phyloP scores from a whole-genome alignment of 2,329 filamentous ascomycete species.

The Pseudovirgaria hyperparasitica region DNA sequence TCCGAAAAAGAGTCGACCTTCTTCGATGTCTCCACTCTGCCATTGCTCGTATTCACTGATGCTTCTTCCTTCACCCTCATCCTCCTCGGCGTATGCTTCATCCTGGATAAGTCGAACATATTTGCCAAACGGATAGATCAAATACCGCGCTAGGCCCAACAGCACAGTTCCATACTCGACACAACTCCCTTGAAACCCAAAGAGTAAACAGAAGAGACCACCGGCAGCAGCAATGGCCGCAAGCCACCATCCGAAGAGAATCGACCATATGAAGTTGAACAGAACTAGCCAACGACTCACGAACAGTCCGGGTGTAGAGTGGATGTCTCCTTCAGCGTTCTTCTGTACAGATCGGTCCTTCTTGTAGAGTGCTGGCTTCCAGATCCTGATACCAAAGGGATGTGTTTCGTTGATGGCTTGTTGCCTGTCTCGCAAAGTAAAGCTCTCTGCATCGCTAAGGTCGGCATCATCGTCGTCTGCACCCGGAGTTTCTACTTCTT shows the following conservation, averaged over 20 bases:
- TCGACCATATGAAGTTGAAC: slow-evolving; percentile 83
- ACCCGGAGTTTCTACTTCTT: slow-evolving; percentile 33
- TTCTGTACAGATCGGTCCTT: slow-evolving; percentile 94
- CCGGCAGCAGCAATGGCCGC: slow-evolving; percentile 61
- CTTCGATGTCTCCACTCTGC: slow-evolving; percentile 94
- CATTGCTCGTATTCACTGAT: slow-evolving; percentile 99
- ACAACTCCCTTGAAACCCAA: slow-evolving; percentile 65
- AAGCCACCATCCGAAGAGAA: slow-evolving; percentile 95
- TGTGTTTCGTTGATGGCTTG: slow-evolving; percentile 98
- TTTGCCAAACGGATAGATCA: slow-evolving; percentile 94
- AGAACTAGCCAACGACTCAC: slow-evolving; percentile 75
- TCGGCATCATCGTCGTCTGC: slow-evolving; percentile 54
- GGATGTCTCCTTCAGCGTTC: slow-evolving; percentile 90
- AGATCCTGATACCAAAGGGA: slow-evolving; percentile 95
- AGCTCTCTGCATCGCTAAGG: slow-evolving; percentile 88
- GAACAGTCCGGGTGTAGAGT: slow-evolving; percentile 79
- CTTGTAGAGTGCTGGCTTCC: slow-evolving; percentile 98
- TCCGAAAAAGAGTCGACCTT: slow-evolving; percentile 91
- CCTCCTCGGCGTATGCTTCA: slow-evolving; percentile 86
- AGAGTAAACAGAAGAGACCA: slow-evolving; percentile 64
- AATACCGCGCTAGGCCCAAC: slow-evolving; percentile 69
- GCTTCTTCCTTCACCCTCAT: slow-evolving; percentile 88
- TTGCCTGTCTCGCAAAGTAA: slow-evolving; percentile 92
- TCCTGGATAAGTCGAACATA: slow-evolving; percentile 90
- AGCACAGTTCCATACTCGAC: slow-evolving; percentile 77